These are phyloP conservation scores for Xylaria sp. DNA, from an alignment of 2,329 filamentous ascomycete species.

Conservation along the genomic window DNA sequence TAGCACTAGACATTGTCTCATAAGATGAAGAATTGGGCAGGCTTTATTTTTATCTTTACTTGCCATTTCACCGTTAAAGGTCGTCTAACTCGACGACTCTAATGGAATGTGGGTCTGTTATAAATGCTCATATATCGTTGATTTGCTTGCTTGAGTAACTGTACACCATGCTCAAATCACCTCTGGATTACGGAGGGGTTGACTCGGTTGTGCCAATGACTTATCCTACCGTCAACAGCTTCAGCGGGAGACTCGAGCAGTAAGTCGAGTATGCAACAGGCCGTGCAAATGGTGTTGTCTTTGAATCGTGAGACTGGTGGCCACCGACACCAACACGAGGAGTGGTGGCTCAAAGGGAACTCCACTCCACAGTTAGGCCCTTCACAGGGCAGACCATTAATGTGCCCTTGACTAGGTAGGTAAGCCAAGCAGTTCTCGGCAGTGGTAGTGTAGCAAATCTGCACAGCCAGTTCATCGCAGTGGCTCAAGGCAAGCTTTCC, in stretches of 20 bases:
- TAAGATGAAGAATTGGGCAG: too few relatives aligned
- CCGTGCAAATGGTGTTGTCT: background rate
- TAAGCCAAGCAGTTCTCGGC: too few relatives aligned
- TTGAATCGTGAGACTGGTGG: background rate
- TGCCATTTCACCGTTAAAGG: too few relatives aligned
- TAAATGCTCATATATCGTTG: background rate
- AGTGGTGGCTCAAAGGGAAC: background rate
- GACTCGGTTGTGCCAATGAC: background rate
- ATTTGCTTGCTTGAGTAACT: background rate
- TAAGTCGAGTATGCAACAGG: background rate
- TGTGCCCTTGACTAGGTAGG: background rate
- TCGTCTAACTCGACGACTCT: too few relatives aligned
- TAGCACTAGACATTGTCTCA: too few relatives aligned
- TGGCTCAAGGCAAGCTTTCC: conserved; percentile 2
- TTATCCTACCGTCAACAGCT: background rate
- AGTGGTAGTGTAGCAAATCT: background rate
- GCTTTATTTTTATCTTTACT: too few relatives aligned
- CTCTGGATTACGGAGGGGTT: background rate
- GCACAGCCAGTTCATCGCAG: conserved; percentile 18
- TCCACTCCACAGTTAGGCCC: conserved; percentile 25
- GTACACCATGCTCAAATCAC: background rate
- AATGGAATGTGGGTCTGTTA: background rate
- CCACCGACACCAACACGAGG: background rate
- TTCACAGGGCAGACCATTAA: conserved; percentile 27
- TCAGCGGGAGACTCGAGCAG: too few relatives aligned